A percentile compares a stretch with the other conserved stretches of the same genome.
Evolutionary conservation across 192 early-diverging fungal genomes (phyloP).

Genomic region (Rhizophagus clarus): DNA sequence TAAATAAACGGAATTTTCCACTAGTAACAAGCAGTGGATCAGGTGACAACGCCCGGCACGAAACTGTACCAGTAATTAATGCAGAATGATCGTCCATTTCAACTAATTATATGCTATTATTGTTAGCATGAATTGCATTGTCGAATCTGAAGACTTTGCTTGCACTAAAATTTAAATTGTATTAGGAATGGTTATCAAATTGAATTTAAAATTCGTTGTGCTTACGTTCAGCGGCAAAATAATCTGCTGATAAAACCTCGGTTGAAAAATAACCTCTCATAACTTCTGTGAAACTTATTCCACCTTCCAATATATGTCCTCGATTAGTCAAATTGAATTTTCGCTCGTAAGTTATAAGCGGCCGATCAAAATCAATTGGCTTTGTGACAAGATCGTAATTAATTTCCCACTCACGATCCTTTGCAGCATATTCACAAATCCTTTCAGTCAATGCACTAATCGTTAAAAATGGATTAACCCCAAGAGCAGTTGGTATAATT

Average conservation of each 20-base stretch:
- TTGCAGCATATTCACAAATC: conserved; percentile 38
- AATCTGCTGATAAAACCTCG: conserved; percentile 37
- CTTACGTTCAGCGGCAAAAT: conserved; percentile 38
- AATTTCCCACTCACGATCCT: conserved; percentile 46
- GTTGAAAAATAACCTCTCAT: conserved; percentile 51
- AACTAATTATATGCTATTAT: conserved; percentile 39
- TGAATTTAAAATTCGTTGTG: background rate
- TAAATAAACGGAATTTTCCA: conserved; percentile 42
- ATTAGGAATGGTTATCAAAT: background rate
- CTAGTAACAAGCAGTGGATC: conserved; percentile 47
- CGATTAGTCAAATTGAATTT: background rate
- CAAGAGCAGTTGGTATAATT: conserved; percentile 48
- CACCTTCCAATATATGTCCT: conserved; percentile 19
- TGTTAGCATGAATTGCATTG: conserved; percentile 40
- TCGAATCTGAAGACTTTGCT: conserved; percentile 42
- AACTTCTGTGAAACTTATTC: conserved; percentile 42
- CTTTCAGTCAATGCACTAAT: conserved; percentile 51
- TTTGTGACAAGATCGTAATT: conserved; percentile 38
- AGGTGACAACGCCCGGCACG: conserved; percentile 48
- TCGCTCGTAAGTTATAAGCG: conserved; percentile 19
- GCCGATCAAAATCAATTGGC: conserved; percentile 41
- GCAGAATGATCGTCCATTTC: conserved; percentile 37
- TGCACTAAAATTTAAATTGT: conserved; percentile 29
- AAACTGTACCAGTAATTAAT: conserved; percentile 42
- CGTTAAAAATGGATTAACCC: conserved; percentile 54